Base-by-base conservation (phyloP, 2,329 filamentous ascomycete species). In the Beauveria rudraprayagi region DNA sequence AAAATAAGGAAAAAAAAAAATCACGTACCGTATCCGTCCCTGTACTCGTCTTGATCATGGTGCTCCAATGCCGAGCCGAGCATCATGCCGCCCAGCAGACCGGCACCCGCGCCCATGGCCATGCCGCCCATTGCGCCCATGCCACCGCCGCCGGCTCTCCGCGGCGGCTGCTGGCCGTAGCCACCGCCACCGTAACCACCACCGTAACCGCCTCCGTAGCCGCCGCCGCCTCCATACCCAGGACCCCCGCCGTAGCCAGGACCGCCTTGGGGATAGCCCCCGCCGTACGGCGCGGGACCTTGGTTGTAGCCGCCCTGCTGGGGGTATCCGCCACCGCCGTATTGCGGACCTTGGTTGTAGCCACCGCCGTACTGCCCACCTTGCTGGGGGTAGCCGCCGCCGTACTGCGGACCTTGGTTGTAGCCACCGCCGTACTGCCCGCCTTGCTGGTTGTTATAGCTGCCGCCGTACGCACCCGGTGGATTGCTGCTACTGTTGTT, bases 41-140 rank as follows among this genome's bases (percentile, higher is more conserved):
- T 67, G 61, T 81, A 87, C 34, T 83, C 81, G 5, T 84, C 78
- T 63, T 87, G 75, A 28, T 89, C 74, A 52, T 81, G 71, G 63
- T 87, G 83, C 61, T 89, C 76, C 56, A 92, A 79, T 1, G 87
- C 86, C 69, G 88, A 79, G 2, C 81, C 87, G 37, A 96, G 73
- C 68, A 96, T 64, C 64, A 85, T 83, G 60, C 92, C 92, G 67
- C 91, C 92, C 1, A 96, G 68, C 70, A 96, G 70, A 72, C 92
- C 92, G 65, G 88, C 92, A 66, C 91, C 92, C 4, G 90, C 91
- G 1, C 81, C 84, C 63, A 83, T 80, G n/a, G 90, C 90, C 67
- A 71, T 67, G 41, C 73, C 72, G 50, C 73, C 75, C 52, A 61
- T 56, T 28, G 77, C 75, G 56, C 73, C 72, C 61, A 65, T 65